phyloP scores from a whole-genome alignment of 129 eudicot genomes.

The Ambrosia artemisiifolia region DNA sequence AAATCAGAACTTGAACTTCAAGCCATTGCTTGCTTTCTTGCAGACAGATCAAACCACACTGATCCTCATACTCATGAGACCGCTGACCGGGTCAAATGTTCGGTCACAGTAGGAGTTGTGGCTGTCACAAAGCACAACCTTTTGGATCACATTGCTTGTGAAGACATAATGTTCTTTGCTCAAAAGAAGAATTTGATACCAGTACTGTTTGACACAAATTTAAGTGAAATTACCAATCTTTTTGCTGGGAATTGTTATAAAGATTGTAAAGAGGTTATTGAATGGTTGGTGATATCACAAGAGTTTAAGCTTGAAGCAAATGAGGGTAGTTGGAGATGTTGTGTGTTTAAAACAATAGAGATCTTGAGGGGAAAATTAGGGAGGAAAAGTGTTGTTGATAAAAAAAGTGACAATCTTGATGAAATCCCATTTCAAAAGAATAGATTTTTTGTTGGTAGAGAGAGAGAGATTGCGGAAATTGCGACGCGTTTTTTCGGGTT shows the following conservation, averaged over 20 bases:
- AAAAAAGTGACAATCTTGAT: slow-evolving; percentile 42
- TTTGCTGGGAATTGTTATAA: no score
- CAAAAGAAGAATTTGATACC: slow-evolving; percentile 88
- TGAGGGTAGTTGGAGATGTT: slow-evolving; percentile 76
- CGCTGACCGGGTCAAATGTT: slow-evolving; percentile 82
- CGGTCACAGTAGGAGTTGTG: slow-evolving; percentile 67
- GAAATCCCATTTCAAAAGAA: slow-evolving; percentile 69
- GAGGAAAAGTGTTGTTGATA: slow-evolving; percentile 60
- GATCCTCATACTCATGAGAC: slow-evolving; percentile 78
- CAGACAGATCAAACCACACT: slow-evolving; percentile 64
- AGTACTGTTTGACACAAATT: slow-evolving; percentile 54
- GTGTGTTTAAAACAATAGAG: slow-evolving; percentile 57
- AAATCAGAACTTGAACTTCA: slow-evolving; percentile 85
- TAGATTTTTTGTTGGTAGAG: slow-evolving; percentile 65
- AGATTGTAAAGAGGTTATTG: slow-evolving; percentile 67
- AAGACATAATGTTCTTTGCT: slow-evolving; percentile 76
- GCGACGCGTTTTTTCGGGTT: slow-evolving; percentile 56
- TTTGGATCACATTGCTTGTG: slow-evolving; percentile 52
- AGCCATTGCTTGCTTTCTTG: slow-evolving; percentile 80
- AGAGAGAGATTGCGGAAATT: slow-evolving; percentile 58
- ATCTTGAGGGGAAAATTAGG: slow-evolving; percentile 67
- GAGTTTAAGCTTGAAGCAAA: slow-evolving; percentile 56
- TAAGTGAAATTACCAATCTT: slow-evolving; percentile 40
- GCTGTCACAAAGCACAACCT: slow-evolving; percentile 51
- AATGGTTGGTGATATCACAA: slow-evolving; percentile 53